Evolutionary conservation across 208 protist genomes (phyloP).

Genomic region (Leishmania guyanensis): DNA sequence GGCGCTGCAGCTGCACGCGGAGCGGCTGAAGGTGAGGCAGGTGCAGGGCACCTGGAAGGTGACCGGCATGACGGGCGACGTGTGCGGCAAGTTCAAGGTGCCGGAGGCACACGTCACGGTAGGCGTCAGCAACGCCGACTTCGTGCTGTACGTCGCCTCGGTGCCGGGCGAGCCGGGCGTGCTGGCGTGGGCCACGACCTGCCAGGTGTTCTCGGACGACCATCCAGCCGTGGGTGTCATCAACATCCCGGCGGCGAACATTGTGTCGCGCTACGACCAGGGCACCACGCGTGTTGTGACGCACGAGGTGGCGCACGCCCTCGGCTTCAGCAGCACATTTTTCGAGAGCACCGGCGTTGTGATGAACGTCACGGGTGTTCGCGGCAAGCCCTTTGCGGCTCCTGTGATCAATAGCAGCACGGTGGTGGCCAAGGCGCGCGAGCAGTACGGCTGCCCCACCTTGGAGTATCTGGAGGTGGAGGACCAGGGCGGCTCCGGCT

Average conservation of each 20-base stretch:
- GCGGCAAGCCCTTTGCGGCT: slow-evolving; percentile 5
- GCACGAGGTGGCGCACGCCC: slow-evolving; percentile 87
- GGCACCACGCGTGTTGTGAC: slow-evolving; percentile 30
- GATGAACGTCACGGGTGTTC: not conserved
- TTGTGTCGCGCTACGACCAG: slow-evolving; percentile 12
- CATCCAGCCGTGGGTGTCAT: slow-evolving; percentile 45
- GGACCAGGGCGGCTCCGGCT: slow-evolving; percentile 22
- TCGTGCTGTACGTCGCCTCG: slow-evolving; percentile 67
- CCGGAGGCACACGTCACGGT: too few relatives aligned
- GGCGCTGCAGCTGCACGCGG: too few relatives aligned
- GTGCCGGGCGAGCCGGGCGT: slow-evolving; percentile 18
- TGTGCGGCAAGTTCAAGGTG: too few relatives aligned
- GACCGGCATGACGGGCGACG: too few relatives aligned
- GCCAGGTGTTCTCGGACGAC: slow-evolving; percentile 20
- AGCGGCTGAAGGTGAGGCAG: too few relatives aligned
- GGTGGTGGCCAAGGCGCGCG: not conserved
- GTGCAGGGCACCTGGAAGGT: too few relatives aligned
- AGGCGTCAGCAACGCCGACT: slow-evolving; percentile 52
- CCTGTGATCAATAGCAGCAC: not conserved
- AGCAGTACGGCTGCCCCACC: slow-evolving; percentile 55
- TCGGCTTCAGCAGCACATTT: slow-evolving; percentile 59
- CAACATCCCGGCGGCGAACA: slow-evolving; percentile 48
- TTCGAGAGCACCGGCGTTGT: slow-evolving; percentile 24
- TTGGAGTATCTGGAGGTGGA: slow-evolving; percentile 78
- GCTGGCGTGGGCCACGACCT: slow-evolving; percentile 51